A percentile compares a stretch with the other conserved stretches of the same genome.
Evolutionary conservation across 768 basidiomycete genomes (phyloP).

Genomic region (Amanita phalloides): DNA sequence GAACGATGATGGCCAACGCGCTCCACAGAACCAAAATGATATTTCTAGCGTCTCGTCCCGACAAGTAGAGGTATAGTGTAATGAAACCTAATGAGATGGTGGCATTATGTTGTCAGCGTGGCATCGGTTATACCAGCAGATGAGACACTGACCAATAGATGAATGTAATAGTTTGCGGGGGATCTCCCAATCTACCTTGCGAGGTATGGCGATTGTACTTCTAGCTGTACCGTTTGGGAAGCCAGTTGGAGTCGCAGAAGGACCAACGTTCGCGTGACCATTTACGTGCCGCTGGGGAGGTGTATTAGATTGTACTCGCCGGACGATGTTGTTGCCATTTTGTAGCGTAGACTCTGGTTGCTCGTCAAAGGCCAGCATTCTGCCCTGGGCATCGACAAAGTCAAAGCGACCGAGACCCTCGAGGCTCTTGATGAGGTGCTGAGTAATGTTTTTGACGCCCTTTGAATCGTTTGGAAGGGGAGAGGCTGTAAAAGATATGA

Average conservation of each 20-base stretch:
- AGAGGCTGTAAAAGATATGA: slow-evolving; percentile 29
- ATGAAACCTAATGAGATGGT: slow-evolving; percentile 24
- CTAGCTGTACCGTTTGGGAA: slow-evolving; percentile 8
- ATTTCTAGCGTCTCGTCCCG: slow-evolving; percentile 49
- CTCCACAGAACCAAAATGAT: slow-evolving; percentile 56
- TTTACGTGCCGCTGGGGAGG: slow-evolving; percentile 5
- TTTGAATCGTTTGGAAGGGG: slow-evolving; percentile 24
- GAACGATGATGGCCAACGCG: slow-evolving; percentile 55
- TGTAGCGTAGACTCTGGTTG: slow-evolving; percentile 17
- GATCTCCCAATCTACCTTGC: slow-evolving; percentile 76
- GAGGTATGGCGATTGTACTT: slow-evolving; percentile 9
- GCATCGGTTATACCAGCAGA: background rate
- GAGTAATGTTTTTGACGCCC: slow-evolving; percentile 35
- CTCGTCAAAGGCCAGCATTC: slow-evolving; percentile 16
- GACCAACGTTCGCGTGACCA: slow-evolving; percentile 6
- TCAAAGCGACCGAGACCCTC: slow-evolving; percentile 35
- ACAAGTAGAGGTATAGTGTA: slow-evolving; percentile 30
- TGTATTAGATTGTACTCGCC: slow-evolving; percentile 14
- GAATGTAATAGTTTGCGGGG: slow-evolving; percentile 83
- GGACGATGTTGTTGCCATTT: slow-evolving; percentile 16
- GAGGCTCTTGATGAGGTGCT: slow-evolving; percentile 36
- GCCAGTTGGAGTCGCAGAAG: slow-evolving; percentile 7
- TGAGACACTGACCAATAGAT: slow-evolving; percentile 58
- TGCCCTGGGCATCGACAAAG: slow-evolving; percentile 19
- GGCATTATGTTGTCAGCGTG: background rate